Conservation (phyloP, 2,329 filamentous ascomycete species). For the Fusarium succisae region DNA sequence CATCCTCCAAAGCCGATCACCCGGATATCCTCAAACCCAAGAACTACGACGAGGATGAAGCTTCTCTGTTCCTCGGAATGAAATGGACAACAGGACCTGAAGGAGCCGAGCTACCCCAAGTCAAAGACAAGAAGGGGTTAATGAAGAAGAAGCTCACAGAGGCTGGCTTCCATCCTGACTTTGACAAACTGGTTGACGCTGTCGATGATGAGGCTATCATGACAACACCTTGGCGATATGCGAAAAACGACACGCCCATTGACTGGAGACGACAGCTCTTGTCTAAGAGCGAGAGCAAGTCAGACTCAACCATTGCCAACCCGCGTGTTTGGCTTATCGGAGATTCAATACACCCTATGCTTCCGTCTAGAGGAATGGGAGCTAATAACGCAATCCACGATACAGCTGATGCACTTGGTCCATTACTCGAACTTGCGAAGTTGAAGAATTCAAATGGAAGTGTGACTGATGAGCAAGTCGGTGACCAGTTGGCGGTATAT, state of each 20-base stretch:
- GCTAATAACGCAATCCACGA: neutral
- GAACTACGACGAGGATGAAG: neutral
- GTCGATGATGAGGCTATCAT: neutral
- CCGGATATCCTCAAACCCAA: neutral
- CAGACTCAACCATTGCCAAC: accelerated
- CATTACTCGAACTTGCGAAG: neutral
- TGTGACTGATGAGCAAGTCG: accelerated
- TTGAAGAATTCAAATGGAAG: accelerated
- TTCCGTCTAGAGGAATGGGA: neutral
- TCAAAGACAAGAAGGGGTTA: neutral
- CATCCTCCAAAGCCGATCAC: accelerated
- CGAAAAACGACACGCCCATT: neutral
- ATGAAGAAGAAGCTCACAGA: neutral
- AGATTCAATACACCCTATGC: neutral
- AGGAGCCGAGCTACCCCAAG: neutral
- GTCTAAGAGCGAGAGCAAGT: accelerated
- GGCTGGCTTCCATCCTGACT: neutral
- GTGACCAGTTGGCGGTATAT: accelerated
- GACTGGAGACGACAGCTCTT: neutral
- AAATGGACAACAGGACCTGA: neutral
- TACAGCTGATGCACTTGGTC: neutral
- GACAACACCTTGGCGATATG: neutral
- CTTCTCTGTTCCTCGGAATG: neutral
- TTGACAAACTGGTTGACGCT: neutral
- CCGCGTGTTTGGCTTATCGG: neutral